Percentiles rank a stretch among this genome's conserved stretches.
These are phyloP conservation scores for Pleoardoris graminearum DNA, from an alignment of 2,329 filamentous ascomycete species.

Conservation along the genomic window DNA sequence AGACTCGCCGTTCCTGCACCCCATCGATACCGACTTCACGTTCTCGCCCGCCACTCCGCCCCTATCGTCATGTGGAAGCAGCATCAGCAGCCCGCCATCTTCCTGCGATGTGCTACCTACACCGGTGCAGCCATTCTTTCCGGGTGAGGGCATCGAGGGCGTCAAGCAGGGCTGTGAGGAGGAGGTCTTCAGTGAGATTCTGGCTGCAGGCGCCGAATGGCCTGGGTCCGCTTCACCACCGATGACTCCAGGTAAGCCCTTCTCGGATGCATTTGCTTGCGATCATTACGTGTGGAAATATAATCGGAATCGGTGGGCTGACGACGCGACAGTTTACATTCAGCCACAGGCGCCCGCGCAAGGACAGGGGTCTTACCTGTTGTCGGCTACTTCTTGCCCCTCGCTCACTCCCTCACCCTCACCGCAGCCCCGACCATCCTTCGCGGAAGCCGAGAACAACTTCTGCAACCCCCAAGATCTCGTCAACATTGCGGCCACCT, in stretches of 20 bases:
- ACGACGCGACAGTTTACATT: conserved; percentile 60
- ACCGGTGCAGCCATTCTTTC: conserved; percentile 78
- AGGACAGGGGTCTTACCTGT: conserved; percentile 68
- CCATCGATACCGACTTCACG: conserved; percentile 77
- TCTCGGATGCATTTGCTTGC: not conserved
- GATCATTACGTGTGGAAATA: not conserved
- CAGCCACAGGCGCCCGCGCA: conserved; percentile 69
- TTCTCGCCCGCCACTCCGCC: conserved; percentile 86
- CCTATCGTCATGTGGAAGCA: conserved; percentile 81
- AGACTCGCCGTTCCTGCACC: conserved; percentile 56
- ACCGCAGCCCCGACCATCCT: conserved; percentile 70
- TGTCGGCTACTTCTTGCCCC: conserved; percentile 74
- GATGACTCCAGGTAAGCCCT: conserved; percentile 80
- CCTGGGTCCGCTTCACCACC: conserved; percentile 74
- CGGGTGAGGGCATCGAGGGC: conserved; percentile 43
- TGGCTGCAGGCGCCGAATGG: conserved; percentile 75
- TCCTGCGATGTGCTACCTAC: conserved; percentile 77
- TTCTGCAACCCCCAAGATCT: conserved; percentile 92
- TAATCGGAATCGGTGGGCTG: conserved; percentile 18
- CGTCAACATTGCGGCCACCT: conserved; percentile 64
- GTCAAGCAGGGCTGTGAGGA: conserved; percentile 65
- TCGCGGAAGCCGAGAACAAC: conserved; percentile 73
- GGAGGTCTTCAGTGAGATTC: conserved; percentile 71
- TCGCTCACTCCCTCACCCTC: conserved; percentile 87
- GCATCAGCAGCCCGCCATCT: conserved; percentile 78